Conservation (phyloP, 1,284 basidiomycete species). For the Leccinum laetum region DNA sequence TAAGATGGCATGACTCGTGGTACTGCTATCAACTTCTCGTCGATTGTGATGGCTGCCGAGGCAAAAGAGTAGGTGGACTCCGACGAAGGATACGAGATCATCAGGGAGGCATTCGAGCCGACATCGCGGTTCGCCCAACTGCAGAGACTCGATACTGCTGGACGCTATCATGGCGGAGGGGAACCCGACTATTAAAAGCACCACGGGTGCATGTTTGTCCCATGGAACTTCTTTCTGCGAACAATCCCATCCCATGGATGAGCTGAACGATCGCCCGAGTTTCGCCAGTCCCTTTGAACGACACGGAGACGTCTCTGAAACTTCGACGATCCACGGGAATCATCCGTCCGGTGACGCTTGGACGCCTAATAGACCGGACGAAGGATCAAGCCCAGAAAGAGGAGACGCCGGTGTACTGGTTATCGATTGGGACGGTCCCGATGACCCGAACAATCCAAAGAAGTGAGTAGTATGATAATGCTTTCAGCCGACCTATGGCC, state of each 20-base stretch:
- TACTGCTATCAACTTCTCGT: too few species aligned
- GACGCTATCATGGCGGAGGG: background rate
- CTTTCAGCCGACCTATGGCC: too few species aligned
- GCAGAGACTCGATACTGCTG: too few species aligned
- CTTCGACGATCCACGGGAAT: conserved; percentile 27
- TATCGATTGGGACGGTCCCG: conserved; percentile 37
- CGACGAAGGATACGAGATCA: too few species aligned
- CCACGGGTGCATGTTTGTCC: background rate
- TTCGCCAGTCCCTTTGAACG: background rate
- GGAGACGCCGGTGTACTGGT: conserved; percentile 14
- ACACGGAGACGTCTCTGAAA: conserved; percentile 10
- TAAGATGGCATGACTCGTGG: too few species aligned
- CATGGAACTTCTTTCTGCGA: too few species aligned
- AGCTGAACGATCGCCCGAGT: background rate
- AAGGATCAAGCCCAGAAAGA: background rate
- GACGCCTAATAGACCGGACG: background rate
- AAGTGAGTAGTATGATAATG: conserved; percentile 25
- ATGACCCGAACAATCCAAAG: conserved; percentile 35
- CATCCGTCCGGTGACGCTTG: background rate
- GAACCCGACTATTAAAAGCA: background rate
- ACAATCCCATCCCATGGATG: background rate
- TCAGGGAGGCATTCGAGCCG: too few species aligned
- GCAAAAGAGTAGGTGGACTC: too few species aligned
- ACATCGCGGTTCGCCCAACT: too few species aligned
- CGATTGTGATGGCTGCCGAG: too few species aligned